Evolutionary conservation across 139 green algal species (phyloP), one percentile per base, ranked within the genome.

Genomic region (Haematococcus sp.): DNA sequence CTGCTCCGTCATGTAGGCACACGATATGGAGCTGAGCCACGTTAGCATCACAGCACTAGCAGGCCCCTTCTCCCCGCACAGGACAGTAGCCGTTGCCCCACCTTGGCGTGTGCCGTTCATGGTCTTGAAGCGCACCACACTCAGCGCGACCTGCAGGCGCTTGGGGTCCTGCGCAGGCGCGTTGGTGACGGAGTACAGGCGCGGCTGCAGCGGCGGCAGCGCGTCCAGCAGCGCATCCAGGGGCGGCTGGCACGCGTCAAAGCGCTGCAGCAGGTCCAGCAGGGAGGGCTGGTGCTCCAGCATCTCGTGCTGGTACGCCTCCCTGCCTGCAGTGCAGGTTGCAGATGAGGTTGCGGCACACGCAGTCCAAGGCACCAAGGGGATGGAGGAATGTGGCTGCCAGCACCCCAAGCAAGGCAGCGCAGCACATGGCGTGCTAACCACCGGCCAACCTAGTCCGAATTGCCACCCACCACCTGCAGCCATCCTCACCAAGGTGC

Each of bases 121-220:
- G 2, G 85, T 90, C 49, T 81, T 40, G 73, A 88, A 94, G 27
- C 79, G 72, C 43, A 97, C 93, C 4, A 95, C 80, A 2, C 78
- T 90, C 55, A 98, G 86, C 1, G 93, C 92, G 31, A 97, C 84
- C 73, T 79, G 63, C 33, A 68, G 30, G 28, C 28, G 55, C 25
- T 73, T 51, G 2, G 63, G 63, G 15, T 35, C 27, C 15, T 73
- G 32, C 5, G 32, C 32, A 13, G 64, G 63, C 13, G 73, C 43
- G 78, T 33, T 85, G 54, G 87, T 90, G 61, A 99, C 74, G 9
- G 93, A 98, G 84, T 98, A 99, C 77, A 96, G 54, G 73, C 93
- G 81, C 0, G 94, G 88, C 16, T 76, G 60, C 28, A 98, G 84
- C 11, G 91, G 84, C 1, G 89, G 88, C 65, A 97, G 83, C 1